Base-by-base conservation (phyloP, 352 stramenopile species). In the Phytophthora rubi region DNA sequence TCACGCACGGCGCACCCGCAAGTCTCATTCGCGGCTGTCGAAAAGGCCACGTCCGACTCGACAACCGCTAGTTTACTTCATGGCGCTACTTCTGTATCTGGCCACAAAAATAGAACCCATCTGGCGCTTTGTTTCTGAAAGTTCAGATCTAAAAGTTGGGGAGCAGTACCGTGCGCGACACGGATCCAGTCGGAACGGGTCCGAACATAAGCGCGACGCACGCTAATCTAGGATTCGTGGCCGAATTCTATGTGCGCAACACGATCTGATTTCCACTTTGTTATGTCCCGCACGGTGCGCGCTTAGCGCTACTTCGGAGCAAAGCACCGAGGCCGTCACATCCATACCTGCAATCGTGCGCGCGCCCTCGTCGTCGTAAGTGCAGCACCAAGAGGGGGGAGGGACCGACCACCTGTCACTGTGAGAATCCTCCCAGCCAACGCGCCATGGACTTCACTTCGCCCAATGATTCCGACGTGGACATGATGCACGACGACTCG, bases 401-500 rank as follows among this genome's bases (percentile, higher is more conserved):
- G 64, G 56, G 35, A 42, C 1, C 35, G 63, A 60, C 53, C 52
- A 55, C 9, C 53, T 57, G 26, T 28, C 33, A 42, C 18, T 35
- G 37, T 18, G 48, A 67, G 21, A 53, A 44, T 18, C 21, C 28
- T 26, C 10, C n/a, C n/a, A 62, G 16, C 21, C 32, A 63, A 3
- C 33, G 32, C 47, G 47, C 33, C 21, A 92, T 92, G 81, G 82
- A 92, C 44, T 92, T 89, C 62, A 69, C 76, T 15, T 37, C 75
- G 30, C 68, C 80, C 3, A 81, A 80, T 45, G 84, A 92, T 28
- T 71, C 73, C 49, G 85, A 92, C 52, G 85, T 92, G 53, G 81
- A 92, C 58, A 92, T 92, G 85, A 91, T 92, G 80, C 81, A 90
- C 58, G 82, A 91, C 51, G 76, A 90, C 65, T 73, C 77, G 42